Percentiles rank a stretch among this genome's conserved stretches.
Conservation (phyloP, 768 basidiomycete genomes). For the Tricholoma terreum region DNA sequence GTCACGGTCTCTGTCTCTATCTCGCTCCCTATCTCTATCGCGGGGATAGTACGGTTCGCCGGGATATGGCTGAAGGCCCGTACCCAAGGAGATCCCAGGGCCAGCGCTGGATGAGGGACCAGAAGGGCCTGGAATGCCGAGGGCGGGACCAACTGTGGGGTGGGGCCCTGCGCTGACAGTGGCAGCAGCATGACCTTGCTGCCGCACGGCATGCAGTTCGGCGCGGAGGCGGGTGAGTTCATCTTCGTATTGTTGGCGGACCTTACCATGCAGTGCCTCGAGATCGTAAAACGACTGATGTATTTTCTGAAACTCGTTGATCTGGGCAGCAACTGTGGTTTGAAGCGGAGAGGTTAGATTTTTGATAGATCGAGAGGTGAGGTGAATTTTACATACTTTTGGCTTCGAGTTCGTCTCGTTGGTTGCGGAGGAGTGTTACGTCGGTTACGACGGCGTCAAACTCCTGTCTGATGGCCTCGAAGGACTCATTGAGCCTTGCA, state of each 20-base stretch:
- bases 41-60: slow-evolving; percentile 21
- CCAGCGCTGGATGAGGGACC: slow-evolving; percentile 13
- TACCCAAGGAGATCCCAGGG: slow-evolving; percentile 14
- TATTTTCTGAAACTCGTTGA: slow-evolving; percentile 87
- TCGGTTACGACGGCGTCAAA: slow-evolving; percentile 76
- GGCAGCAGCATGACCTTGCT: slow-evolving; percentile 9
- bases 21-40: slow-evolving; percentile 19
- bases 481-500: slow-evolving; percentile 67
- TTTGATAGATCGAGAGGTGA: neutral
- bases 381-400: slow-evolving; percentile 58
- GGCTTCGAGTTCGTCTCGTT: slow-evolving; percentile 86
- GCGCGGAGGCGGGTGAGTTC: slow-evolving; percentile 69
- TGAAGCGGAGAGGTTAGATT: neutral
- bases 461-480: slow-evolving; percentile 81
- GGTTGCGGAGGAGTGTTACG: slow-evolving; percentile 59
- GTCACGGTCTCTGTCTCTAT: slow-evolving; percentile 12
- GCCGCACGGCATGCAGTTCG: slow-evolving; percentile 57
- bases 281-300: slow-evolving; percentile 88
- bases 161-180: slow-evolving; percentile 18
- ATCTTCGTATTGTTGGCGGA: slow-evolving; percentile 81
- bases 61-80: slow-evolving; percentile 14
- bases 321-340: slow-evolving; percentile 65
- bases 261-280: slow-evolving; percentile 80
- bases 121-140: slow-evolving; percentile 16
- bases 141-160: slow-evolving; percentile 14